These are phyloP conservation scores for Penicillium verrucosum DNA, from an alignment of 2,329 filamentous ascomycete genomes.

Conservation along the genomic window DNA sequence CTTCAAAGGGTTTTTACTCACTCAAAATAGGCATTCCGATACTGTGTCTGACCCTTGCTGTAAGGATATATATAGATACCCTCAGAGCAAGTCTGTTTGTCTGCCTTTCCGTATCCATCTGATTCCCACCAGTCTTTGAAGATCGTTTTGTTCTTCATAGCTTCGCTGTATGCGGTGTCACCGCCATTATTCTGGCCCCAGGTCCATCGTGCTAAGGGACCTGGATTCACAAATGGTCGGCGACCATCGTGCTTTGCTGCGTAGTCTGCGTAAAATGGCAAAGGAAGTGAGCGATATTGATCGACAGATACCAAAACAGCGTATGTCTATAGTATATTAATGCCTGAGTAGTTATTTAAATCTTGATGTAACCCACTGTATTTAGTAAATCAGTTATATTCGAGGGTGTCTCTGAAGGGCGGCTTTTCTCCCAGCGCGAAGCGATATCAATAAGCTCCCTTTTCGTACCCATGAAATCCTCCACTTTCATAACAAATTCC, in stretches of 20 bases:
- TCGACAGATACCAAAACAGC: conserved; percentile 17
- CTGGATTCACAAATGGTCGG: conserved; percentile 31
- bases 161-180: conserved; percentile 20
- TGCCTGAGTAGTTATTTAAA: not conserved
- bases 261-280: conserved; percentile 30
- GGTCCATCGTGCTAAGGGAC: conserved; percentile 24
- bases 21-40: conserved; percentile 20
- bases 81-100: conserved; percentile 30
- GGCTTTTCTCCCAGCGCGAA: conserved; percentile 23
- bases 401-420: conserved; percentile 12
- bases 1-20: not conserved
- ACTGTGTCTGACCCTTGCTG: conserved; percentile 16
- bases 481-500: conserved; percentile 21
- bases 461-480: conserved; percentile 25
- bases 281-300: conserved; percentile 17
- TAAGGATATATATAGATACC: conserved; percentile 31
- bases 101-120: conserved; percentile 22
- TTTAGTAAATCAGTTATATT: conserved; percentile 7
- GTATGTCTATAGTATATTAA: conserved; percentile 13
- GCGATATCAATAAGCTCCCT: conserved; percentile 28
- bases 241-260: conserved; percentile 21
- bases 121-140: conserved; percentile 36
- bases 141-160: conserved; percentile 32
- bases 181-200: conserved; percentile 21
- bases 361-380: not conserved